A percentile compares a stretch with the other conserved stretches of the same genome.
These are phyloP conservation scores for Schizochytrium sp. DNA, from an alignment of 108 stramenopile genomes.

Conservation along the genomic window DNA sequence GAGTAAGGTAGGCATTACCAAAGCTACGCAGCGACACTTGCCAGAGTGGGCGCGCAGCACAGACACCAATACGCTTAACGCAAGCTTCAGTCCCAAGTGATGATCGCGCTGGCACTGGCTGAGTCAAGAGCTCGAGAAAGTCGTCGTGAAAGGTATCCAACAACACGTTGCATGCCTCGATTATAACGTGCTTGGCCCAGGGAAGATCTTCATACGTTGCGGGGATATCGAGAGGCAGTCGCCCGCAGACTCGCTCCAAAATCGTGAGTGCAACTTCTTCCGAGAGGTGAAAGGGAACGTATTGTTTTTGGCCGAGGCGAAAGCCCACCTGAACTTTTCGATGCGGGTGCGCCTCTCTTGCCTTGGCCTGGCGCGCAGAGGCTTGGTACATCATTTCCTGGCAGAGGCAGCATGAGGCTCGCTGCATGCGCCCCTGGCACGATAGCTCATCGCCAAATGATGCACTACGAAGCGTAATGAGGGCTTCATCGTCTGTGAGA, in stretches of 20 bases:
- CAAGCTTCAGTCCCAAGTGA: no score
- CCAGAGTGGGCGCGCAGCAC: neutral
- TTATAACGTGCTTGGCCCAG: neutral
- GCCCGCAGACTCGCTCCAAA: neutral
- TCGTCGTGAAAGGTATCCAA: neutral
- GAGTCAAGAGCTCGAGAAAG: neutral
- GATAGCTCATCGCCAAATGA: neutral
- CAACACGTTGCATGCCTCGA: neutral
- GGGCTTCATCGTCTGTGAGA: neutral
- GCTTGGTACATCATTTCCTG: neutral
- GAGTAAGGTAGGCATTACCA: neutral
- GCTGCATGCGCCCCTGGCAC: neutral
- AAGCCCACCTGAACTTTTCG: neutral
- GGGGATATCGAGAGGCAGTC: neutral
- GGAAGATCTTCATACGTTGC: neutral
- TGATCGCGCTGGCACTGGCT: neutral
- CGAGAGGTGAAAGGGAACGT: neutral
- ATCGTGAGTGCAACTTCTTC: neutral
- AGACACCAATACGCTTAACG: neutral
- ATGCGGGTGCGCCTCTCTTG: no score
- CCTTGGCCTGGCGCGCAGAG: neutral
- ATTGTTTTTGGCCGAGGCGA: neutral
- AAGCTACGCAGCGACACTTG: neutral
- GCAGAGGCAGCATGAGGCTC: neutral
- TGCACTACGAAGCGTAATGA: neutral